Base-by-base conservation (phyloP, 2,329 filamentous ascomycete genomes). In the Dothistroma septosporum region DNA sequence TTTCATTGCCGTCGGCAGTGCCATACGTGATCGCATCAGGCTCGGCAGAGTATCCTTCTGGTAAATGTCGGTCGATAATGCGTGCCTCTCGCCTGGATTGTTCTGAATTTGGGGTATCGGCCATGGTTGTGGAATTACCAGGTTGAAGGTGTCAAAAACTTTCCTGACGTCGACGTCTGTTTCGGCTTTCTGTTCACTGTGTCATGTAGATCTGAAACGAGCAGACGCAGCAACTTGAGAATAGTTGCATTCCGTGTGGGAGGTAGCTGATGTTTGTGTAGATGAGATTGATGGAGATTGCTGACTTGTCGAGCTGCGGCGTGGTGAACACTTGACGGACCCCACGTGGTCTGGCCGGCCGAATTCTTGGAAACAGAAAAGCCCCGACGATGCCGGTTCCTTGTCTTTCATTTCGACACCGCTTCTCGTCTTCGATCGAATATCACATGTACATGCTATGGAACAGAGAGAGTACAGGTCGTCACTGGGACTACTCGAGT, bases 1-100 rank as follows among this genome's bases (percentile, higher is more conserved):
- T 61, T 8, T 55, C 57, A 19, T 62, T 53, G 46, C 57, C 60
- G 12, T 60, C 61, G 11, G 50, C 55, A 21, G 61, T 54, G 44
- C 57, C 60, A 47, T 66, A 68, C n/a, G 61, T 61, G 8, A 72
- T 53, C 1, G 64, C 69, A 24, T 73, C 71, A 7, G 69, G 67
- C 16, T 69, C 69, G 10, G 72, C 72, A 31, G 69, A 68, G 61
- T 73, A 74, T 44, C 72, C 72, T 37, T 74, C 71, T 16, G 72
- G 72, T 1, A 74, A 66, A 65, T 73, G 70, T 56, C 69, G 59
- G 61, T 73, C 71, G 19, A 74, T 67, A 46, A 74, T 73, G 7
- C 61, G 63, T 46, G 71, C 72, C 54, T 74, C 68, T n/a, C 69
- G 65, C 31, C 52, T 53, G 24, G 61, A 65, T 52, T 64, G 65